phyloP scores from a whole-genome alignment of 129 eudicot genomes.

The Centrapalus pauciflorus region DNA sequence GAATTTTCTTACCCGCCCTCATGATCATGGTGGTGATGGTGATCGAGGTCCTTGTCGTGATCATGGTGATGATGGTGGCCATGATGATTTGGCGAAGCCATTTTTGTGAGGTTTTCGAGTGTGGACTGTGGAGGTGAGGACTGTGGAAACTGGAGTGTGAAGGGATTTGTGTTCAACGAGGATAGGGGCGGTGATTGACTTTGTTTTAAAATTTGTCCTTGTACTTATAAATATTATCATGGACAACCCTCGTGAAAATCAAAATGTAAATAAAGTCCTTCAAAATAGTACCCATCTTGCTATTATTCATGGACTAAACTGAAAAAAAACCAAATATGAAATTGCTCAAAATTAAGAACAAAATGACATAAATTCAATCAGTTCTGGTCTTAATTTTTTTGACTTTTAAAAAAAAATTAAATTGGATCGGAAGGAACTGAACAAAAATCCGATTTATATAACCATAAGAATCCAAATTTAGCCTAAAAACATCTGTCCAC shows the following conservation, averaged over 20 bases:
- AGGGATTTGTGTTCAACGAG: background rate
- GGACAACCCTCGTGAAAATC: background rate
- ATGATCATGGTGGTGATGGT: constrained; percentile 46
- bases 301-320: too few species aligned
- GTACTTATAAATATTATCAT: background rate
- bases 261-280: background rate
- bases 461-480: too few species aligned
- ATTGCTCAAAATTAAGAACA: too few species aligned
- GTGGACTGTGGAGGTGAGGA: too few species aligned
- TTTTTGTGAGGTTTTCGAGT: constrained; percentile 18
- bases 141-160: background rate
- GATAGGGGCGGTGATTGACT: constrained; percentile 7
- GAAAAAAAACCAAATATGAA: too few species aligned
- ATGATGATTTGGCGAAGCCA: constrained; percentile 62
- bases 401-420: too few species aligned
- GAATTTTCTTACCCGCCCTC: constrained; percentile 41
- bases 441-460: too few species aligned
- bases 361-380: too few species aligned
- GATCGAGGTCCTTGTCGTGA: constrained; percentile 33
- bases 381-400: too few species aligned
- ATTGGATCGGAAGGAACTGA: too few species aligned
- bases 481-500: too few species aligned
- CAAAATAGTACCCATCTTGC: too few species aligned
- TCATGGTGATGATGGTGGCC: constrained; percentile 19
- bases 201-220: background rate